Base-by-base conservation (phyloP, 2,329 filamentous ascomycete genomes). In the Calonectria pseudoturangicola region DNA sequence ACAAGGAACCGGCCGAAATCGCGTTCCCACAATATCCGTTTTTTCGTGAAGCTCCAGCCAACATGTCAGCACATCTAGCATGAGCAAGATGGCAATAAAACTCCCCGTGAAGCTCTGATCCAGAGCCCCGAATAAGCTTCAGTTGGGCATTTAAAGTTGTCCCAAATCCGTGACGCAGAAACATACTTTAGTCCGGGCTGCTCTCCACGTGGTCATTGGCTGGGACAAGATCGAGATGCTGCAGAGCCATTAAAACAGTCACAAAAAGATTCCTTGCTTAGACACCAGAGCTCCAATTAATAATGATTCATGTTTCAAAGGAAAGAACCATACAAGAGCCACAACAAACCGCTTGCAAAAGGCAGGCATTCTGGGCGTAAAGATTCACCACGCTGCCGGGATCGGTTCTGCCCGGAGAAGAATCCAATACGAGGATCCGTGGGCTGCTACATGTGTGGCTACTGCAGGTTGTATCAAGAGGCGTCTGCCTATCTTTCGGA, bases 21-120 rank as follows among this genome's bases (percentile, higher is more conserved):
- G 27, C 2, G 25, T 47, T 45, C 36, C 56, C 58, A 62, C 58
- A 58, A 58, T 58, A 25, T 25, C 39, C 21, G 21, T 60, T 60
- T 43, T 18, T 43, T 18, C 54, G 13, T 21, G 33, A 58, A 39
- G 33, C 41, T 63, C 41, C 16, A 18, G 33, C 25, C 16, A 18
- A 47, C 25, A 45, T 9, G 18, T 30, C 25, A 47, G 25, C 10
- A 60, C 18, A 2, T 9, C 28, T 45, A 8, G 27, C 9, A 33
- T 7, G 15, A 62, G 16, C 13, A 13, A 63, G 30, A 8, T 36
- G 25, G 9, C 15, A n/a, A 10, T 27, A n/a, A 25, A 60, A 60
- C 33, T 60, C 54, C 21, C 21, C 36, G 54, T 41, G 33, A 60
- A 10, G 12, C 54, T 27, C 39, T 39, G 54, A 27, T 60, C 16